phyloP scores from a whole-genome alignment of 352 stramenopile species.

The Phytopythium helicoides region DNA sequence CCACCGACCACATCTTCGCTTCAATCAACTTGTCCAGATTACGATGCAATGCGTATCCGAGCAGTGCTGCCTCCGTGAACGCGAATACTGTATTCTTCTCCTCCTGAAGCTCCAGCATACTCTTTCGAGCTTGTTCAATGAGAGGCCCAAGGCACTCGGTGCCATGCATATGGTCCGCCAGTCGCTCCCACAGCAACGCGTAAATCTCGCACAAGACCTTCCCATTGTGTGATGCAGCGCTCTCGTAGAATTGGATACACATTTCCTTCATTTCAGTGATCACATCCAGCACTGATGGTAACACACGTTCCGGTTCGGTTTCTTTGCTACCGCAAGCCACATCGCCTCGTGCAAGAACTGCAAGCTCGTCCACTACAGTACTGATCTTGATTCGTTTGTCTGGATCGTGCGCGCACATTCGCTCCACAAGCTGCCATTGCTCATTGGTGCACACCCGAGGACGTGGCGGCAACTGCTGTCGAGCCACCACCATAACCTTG shows the following conservation, averaged over 20 bases:
- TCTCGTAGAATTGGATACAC: not conserved
- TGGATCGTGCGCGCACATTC: slow-evolving; percentile 11
- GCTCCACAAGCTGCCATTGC: slow-evolving; percentile 9
- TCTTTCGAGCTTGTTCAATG: not conserved
- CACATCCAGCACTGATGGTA: too few species aligned
- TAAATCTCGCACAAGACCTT: not conserved
- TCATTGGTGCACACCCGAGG: not conserved
- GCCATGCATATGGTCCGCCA: not conserved
- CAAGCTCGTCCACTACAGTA: slow-evolving; percentile 9
- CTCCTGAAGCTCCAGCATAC: too few species aligned
- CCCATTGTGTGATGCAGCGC: not conserved
- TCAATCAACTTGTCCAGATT: too few species aligned
- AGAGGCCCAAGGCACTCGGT: not conserved
- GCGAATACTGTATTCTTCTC: too few species aligned
- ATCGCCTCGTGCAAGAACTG: too few species aligned
- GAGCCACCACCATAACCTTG: too few species aligned
- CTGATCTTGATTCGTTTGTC: not conserved
- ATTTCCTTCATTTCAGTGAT: not conserved
- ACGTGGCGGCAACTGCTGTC: not conserved
- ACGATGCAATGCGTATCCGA: too few species aligned
- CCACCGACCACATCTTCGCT: too few species aligned
- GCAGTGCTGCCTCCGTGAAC: too few species aligned
- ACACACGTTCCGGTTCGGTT: not conserved
- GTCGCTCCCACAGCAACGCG: not conserved
- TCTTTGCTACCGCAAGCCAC: not conserved